Base-by-base conservation (phyloP, 192 early-diverging fungal genomes). In the Coemansia erecta region DNA sequence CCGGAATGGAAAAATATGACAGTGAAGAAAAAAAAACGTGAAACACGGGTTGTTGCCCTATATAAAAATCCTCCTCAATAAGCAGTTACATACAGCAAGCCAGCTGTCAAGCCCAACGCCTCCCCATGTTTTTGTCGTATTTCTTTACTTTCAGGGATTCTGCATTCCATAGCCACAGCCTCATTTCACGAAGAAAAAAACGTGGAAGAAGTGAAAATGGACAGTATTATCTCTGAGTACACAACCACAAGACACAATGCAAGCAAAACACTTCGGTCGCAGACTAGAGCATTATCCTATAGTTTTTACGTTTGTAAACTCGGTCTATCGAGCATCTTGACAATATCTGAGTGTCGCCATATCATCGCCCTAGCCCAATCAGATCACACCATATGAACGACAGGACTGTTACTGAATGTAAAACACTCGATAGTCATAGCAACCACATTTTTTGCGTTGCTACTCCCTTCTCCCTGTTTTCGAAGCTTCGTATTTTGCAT, bases 91-190 rank as follows among this genome's bases (percentile, higher is more conserved):
- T 3, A 47, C 45, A 19, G 45, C 21, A 47, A 47, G 45, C n/a
- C 26, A 26, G 26, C 26, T 26, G 22, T 51, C 26, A 23, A 51
- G 49, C 24, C 49, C 21, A 23, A 51, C 49, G 49, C 49, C 49
- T 51, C 49, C 49, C 49, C 49, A 51, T 28, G 24, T 14, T 24
- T 28, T 23, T 28, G 12, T 33, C 46, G 41, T 31, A 13, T 51
- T 51, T 51, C n/a, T 51, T 28, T 53, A 40, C 52, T 53, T 53
- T 53, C 52, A 53, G 52, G 52, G 52, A 53, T 53, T 21, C 17
- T 53, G 52, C 52, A 53, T 53, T 53, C 35, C 19, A 51, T 19
- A 39, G 52, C 52, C 52, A 53, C 52, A 53, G 52, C 33, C 17
- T 5, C 33, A 3, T 14, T 53, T 18, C 14, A n/a, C 8, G n/a